Percentiles rank a stretch among this genome's conserved stretches.
Evolutionary conservation across 1,139 yeast species (phyloP).

Genomic region (Lodderomyces beijingensis): DNA sequence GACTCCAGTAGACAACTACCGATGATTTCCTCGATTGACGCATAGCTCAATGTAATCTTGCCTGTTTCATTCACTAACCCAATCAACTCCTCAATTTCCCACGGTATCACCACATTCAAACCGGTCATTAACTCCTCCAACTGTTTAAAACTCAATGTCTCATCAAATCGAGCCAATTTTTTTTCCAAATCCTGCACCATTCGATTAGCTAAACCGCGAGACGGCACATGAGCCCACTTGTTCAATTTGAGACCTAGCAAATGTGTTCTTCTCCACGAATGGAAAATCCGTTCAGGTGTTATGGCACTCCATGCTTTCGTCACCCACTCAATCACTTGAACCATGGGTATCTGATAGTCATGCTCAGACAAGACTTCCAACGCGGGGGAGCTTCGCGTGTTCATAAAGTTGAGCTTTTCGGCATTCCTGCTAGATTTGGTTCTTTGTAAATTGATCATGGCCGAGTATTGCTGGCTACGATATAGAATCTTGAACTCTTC

Average conservation of each 20-base stretch:
- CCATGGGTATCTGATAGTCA: slow-evolving; percentile 45
- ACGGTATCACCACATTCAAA: slow-evolving; percentile 48
- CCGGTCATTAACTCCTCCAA: slow-evolving; percentile 40
- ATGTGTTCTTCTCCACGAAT: slow-evolving; percentile 49
- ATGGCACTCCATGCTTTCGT: slow-evolving; percentile 53
- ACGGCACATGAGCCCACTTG: slow-evolving; percentile 15
- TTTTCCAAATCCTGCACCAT: slow-evolving; percentile 22
- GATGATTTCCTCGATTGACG: slow-evolving; percentile 61
- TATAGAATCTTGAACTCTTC: slow-evolving; percentile 59
- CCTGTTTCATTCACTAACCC: slow-evolving; percentile 58
- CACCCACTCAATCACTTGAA: slow-evolving; percentile 56
- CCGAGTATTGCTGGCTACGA: slow-evolving; percentile 56
- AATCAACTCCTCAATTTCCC: slow-evolving; percentile 55
- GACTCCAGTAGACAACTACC: slow-evolving; percentile 55
- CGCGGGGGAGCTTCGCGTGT: slow-evolving; percentile 10
- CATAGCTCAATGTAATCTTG: slow-evolving; percentile 48
- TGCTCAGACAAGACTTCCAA: slow-evolving; percentile 30
- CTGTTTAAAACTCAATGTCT: slow-evolving; percentile 27
- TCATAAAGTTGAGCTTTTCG: slow-evolving; percentile 2
- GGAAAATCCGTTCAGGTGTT: slow-evolving; percentile 40
- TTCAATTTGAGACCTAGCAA: slow-evolving; percentile 14
- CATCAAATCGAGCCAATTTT: slow-evolving; percentile 14
- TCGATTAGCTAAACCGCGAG: slow-evolving; percentile 3
- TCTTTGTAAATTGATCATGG: slow-evolving; percentile 41
- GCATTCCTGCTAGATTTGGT: slow-evolving; percentile 13